A percentile compares a stretch with the other conserved stretches of the same genome.
phyloP scores from a whole-genome alignment of 208 protist genomes.

The Strigomonas culicis region DNA sequence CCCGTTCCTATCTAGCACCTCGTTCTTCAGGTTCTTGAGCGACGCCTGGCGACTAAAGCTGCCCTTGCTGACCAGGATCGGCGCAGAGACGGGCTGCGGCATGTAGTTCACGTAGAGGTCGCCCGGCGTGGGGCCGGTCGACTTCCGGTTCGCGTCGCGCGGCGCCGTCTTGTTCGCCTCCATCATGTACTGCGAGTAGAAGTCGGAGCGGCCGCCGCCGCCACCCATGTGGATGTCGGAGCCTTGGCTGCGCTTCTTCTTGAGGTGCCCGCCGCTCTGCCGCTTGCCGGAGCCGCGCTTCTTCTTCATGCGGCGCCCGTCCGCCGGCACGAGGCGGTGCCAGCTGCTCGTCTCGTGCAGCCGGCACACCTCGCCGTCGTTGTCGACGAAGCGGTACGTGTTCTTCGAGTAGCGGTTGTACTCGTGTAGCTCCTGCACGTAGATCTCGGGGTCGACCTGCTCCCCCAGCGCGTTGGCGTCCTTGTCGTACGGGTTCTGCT shows the following conservation, averaged over 20 bases:
- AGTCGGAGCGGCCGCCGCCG: not conserved
- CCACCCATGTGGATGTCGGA: not conserved
- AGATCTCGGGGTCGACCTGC: conserved; percentile 19
- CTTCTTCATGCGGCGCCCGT: not conserved
- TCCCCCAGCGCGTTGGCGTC: not conserved
- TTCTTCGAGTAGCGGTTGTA: conserved; percentile 19
- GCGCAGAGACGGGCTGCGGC: conserved; percentile 1
- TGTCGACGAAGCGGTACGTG: conserved; percentile 23
- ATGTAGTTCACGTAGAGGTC: not conserved
- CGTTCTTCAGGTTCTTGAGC: not conserved
- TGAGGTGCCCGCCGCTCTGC: not conserved
- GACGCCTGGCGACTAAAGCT: not conserved
- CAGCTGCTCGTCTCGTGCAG: conserved; percentile 25
- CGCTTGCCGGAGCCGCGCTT: not conserved
- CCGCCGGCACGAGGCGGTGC: conserved; percentile 10
- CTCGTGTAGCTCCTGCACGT: conserved; percentile 18
- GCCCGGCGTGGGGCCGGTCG: not conserved
- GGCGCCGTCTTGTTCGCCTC: not conserved
- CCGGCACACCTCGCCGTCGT: conserved; percentile 25
- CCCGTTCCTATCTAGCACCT: too few species aligned
- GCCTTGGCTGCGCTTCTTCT: not conserved
- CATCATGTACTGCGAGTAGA: not conserved
- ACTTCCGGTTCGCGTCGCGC: not conserved
- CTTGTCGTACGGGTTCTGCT: not conserved
- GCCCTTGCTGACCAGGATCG: too few species aligned